These are phyloP conservation scores for Asclepias syriaca DNA, from an alignment of 257 asterid species.

Conservation along the genomic window DNA sequence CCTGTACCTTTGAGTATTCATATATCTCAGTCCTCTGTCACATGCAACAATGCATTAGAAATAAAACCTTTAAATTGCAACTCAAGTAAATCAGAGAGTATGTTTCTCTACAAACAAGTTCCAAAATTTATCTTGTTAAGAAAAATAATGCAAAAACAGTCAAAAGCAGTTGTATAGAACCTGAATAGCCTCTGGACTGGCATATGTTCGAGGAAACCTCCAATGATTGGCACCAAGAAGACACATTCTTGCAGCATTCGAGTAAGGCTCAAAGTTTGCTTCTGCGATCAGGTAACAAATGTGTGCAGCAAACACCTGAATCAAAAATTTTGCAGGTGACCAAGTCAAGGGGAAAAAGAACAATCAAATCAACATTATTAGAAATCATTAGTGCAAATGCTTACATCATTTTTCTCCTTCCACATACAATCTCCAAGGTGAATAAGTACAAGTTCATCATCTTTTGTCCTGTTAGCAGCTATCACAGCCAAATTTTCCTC, in stretches of 20 bases:
- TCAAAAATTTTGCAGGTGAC: slow-evolving; percentile 5
- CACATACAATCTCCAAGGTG: slow-evolving; percentile 97
- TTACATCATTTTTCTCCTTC: slow-evolving; percentile 93
- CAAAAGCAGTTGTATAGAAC: slow-evolving; percentile 33
- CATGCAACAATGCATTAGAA: slow-evolving; percentile 13
- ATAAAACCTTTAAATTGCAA: neutral
- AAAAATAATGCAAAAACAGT: slow-evolving; percentile 11
- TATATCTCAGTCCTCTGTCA: slow-evolving; percentile 92
- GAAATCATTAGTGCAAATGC: slow-evolving; percentile 10
- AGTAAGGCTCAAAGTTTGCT: slow-evolving; percentile 78
- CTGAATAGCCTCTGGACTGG: slow-evolving; percentile 98
- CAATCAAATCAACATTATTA: slow-evolving; percentile 1
- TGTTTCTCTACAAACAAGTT: neutral
- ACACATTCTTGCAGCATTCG: slow-evolving; percentile 87
- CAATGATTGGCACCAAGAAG: slow-evolving; percentile 96
- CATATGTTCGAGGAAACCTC: slow-evolving; percentile 86
- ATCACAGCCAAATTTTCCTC: slow-evolving; percentile 95
- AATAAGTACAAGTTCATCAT: slow-evolving; percentile 89
- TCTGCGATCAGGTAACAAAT: slow-evolving; percentile 94
- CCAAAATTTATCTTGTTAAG: neutral
- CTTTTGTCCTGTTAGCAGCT: slow-evolving; percentile 91
- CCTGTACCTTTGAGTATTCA: slow-evolving; percentile 85
- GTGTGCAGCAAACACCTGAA: slow-evolving; percentile 90
- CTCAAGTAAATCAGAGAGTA: neutral
- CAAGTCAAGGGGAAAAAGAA: slow-evolving; percentile 5